Conservation (phyloP, 495 filamentous ascomycete species). For the Annulohypoxylon stygium region DNA sequence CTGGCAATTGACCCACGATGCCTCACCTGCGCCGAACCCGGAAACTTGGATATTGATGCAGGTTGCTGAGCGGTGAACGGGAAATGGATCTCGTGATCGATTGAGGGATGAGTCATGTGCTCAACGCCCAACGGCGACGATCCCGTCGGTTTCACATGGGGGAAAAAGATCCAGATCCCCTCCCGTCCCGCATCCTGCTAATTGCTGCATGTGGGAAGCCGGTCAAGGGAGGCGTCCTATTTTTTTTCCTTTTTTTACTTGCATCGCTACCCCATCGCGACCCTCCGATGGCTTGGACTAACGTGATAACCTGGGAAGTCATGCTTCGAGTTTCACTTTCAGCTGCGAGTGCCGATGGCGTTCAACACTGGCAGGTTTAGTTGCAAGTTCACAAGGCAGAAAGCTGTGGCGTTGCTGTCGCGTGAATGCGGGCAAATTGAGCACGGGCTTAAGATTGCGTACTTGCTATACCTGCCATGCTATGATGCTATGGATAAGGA, state of each 20-base stretch:
- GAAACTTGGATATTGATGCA: conserved; percentile 17
- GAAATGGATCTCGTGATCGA: conserved; percentile 39
- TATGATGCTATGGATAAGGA: conserved; percentile 3
- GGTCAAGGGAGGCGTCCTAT: conserved; percentile 20
- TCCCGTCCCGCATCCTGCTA: conserved; percentile 15
- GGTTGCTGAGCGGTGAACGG: conserved; percentile 37
- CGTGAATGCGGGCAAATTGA: conserved; percentile 38
- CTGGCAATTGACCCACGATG: conserved; percentile 1
- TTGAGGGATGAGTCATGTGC: conserved; percentile 34
- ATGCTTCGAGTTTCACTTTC: conserved; percentile 27
- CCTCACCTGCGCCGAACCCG: conserved; percentile 16
- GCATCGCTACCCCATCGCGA: conserved; percentile 2
- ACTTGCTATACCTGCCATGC: neutral
- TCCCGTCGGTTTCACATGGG: conserved; percentile 34
- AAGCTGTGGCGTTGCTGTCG: conserved; percentile 36
- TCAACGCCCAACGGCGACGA: conserved; percentile 36
- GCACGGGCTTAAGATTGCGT: neutral
- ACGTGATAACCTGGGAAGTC: neutral
- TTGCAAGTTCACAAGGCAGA: neutral
- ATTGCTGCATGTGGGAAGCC: conserved; percentile 40
- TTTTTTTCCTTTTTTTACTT: conserved; percentile 1
- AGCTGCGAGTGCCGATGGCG: conserved; percentile 28
- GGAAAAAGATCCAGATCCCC: conserved; percentile 19
- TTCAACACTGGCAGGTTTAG: neutral
- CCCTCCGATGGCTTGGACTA: conserved; percentile 10